These are phyloP conservation scores for Paragyromitra xinjiangensis DNA, from an alignment of 495 filamentous ascomycete genomes.

Conservation along the genomic window DNA sequence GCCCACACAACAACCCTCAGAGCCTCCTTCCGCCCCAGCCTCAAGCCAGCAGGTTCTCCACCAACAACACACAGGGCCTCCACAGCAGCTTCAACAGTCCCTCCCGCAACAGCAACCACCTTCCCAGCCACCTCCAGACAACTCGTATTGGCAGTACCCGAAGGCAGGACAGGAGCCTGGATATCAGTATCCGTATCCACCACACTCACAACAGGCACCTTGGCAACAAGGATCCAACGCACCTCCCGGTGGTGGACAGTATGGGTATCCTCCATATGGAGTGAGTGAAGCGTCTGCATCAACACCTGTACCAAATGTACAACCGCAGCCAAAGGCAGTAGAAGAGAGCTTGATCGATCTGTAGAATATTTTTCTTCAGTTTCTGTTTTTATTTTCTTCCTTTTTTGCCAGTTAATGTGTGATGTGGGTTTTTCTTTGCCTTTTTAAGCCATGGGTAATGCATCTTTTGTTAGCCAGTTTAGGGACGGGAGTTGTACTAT, in stretches of 20 bases:
- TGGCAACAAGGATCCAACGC: slow-evolving; percentile 48
- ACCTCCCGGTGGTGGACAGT: slow-evolving; percentile 21
- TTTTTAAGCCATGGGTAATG: slow-evolving; percentile 33
- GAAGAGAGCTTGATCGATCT: slow-evolving; percentile 95
- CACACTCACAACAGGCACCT: slow-evolving; percentile 68
- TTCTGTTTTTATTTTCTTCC: slow-evolving; percentile 19
- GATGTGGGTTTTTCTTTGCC: slow-evolving; percentile 18
- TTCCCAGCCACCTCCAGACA: slow-evolving; percentile 32
- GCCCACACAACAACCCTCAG: slow-evolving; percentile 57
- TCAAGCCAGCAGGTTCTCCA: slow-evolving; percentile 42
- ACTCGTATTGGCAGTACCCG: slow-evolving; percentile 49
- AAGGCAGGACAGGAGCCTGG: slow-evolving; percentile 49
- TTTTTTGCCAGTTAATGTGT: slow-evolving; percentile 10
- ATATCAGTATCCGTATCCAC: slow-evolving; percentile 67
- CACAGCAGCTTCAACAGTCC: slow-evolving; percentile 28
- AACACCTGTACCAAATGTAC: slow-evolving; percentile 56
- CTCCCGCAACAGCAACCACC: slow-evolving; percentile 38
- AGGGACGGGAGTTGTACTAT: background rate
- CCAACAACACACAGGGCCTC: slow-evolving; percentile 47
- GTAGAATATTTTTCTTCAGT: slow-evolving; percentile 58
- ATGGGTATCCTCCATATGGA: slow-evolving; percentile 42
- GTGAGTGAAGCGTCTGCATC: slow-evolving; percentile 46
- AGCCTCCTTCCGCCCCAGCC: slow-evolving; percentile 52
- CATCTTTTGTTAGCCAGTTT: slow-evolving; percentile 20
- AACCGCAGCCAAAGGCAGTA: slow-evolving; percentile 66